Base-by-base conservation (phyloP, 2,329 filamentous ascomycete species). In the Microthyrium microscopicum region DNA sequence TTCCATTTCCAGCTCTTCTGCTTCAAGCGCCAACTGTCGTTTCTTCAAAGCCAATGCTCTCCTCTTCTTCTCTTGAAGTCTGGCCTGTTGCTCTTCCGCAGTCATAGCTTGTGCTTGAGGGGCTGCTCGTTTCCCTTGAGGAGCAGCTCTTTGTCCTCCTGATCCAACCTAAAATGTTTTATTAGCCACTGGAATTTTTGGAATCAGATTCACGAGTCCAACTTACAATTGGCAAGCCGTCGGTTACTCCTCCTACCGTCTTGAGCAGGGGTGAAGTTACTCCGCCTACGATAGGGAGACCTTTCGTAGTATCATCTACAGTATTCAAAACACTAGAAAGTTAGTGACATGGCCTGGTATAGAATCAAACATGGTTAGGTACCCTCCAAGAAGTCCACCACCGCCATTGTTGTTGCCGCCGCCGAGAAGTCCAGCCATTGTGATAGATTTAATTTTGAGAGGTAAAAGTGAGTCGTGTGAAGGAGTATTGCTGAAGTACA, bases 401-500 rank as follows among this genome's bases (percentile, higher is more conserved):
- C 24, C 24, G n/a, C 39, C 33, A 24, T 36, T 34, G 9, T 31
- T 20, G n/a, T 29, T 29, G 5, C 41, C 37, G 34, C 39, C 37
- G 21, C 37, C 41, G 24, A 43, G 41, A 28, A 41, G 40, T 37
- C 41, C 41, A n/a, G 39, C 41, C 40, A 41, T 43, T 38, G 19
- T 31, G 18, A 17, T 20, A n/a, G n/a, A 20, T 20, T 7, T 2
- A 3, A 9, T 11, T 16, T 4, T 9, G 4, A 16, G 5, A 15
- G 6, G 29, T n/a, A 6, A 5, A 4, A 18, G 12, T 11, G n/a
- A 19, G 5, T 16, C 5, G 16, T 18, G 19, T 13, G 11, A 12
- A 4, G 4, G 19, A 22, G 9, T 2, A 9, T 4, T 21, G 18
- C 5, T 5, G 22, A 8, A 13, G 17, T 31, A n/a, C n/a, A n/a